A percentile compares a stretch with the other conserved stretches of the same genome.
Conservation (phyloP, 2,329 filamentous ascomycete genomes). For the Calonectria henricotiae region DNA sequence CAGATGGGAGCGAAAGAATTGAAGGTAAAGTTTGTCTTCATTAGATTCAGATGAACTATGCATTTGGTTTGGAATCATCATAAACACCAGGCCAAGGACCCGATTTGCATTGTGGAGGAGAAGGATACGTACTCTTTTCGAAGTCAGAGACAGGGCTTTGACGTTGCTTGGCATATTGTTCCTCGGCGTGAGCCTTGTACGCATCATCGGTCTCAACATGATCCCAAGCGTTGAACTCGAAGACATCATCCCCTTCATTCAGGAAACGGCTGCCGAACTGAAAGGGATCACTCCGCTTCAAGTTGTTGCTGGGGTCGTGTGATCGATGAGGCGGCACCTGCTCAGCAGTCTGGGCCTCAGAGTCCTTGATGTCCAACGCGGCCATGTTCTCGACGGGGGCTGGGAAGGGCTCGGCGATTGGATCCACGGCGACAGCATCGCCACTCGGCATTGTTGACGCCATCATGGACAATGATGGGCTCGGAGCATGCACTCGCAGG, state of each 20-base stretch:
- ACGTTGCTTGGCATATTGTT: conserved; percentile 89
- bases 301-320: conserved; percentile 80
- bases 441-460: conserved; percentile 49
- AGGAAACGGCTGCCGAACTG: conserved; percentile 94
- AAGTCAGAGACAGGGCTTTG: conserved; percentile 91
- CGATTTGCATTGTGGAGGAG: conserved; percentile 18
- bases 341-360: conserved; percentile 40
- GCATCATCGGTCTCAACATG: conserved; percentile 94
- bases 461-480: conserved; percentile 43
- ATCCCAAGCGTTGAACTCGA: conserved; percentile 99
- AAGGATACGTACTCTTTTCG: conserved; percentile 79
- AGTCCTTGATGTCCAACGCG: conserved; percentile 50
- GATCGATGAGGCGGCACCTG: conserved; percentile 75
- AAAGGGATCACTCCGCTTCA: conserved; percentile 93
- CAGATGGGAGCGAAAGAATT: conserved; percentile 84
- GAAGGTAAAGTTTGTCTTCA: conserved; percentile 76
- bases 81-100: conserved; percentile 56
- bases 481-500: conserved; percentile 50
- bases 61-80: conserved; percentile 74
- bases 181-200: conserved; percentile 88
- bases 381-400: conserved; percentile 49
- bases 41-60: conserved; percentile 81
- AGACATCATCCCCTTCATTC: conserved; percentile 89
- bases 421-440: conserved; percentile 41
- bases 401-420: conserved; percentile 42